Conservation (phyloP, 2,329 filamentous ascomycete species). For the Pestalotiopsis sp. region DNA sequence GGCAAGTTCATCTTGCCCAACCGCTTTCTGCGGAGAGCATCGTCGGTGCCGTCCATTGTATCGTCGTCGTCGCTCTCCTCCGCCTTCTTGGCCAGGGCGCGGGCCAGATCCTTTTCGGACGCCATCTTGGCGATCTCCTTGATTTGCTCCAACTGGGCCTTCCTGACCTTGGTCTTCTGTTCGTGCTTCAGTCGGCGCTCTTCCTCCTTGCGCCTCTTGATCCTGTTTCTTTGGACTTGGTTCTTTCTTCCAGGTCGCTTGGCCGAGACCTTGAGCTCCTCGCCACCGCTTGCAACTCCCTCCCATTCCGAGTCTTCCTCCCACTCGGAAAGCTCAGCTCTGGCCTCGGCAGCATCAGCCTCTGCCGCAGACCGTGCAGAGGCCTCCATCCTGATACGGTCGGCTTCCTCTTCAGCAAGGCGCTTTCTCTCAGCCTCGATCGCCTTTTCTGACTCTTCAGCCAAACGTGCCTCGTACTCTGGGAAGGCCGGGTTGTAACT, state of each 20-base stretch:
- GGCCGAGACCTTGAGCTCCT: slow-evolving; percentile 65
- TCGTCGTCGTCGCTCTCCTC: slow-evolving; percentile 54
- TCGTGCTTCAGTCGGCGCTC: slow-evolving; percentile 79
- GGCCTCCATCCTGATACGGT: slow-evolving; percentile 69
- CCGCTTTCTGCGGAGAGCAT: slow-evolving; percentile 69
- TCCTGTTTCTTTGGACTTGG: slow-evolving; percentile 81
- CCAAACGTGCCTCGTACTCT: slow-evolving; percentile 80
- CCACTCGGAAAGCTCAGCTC: slow-evolving; percentile 68
- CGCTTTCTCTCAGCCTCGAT: slow-evolving; percentile 79
- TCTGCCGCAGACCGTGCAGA: slow-evolving; percentile 72
- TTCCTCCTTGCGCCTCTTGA: slow-evolving; percentile 85
- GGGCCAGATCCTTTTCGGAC: slow-evolving; percentile 56
- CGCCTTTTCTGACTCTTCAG: slow-evolving; percentile 76
- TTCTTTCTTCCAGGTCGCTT: slow-evolving; percentile 88
- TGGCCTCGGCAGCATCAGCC: slow-evolving; percentile 73
- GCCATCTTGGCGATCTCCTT: slow-evolving; percentile 71
- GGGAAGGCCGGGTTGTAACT: slow-evolving; percentile 91
- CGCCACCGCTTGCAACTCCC: slow-evolving; percentile 80
- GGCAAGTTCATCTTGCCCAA: slow-evolving; percentile 77
- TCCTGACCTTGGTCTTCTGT: slow-evolving; percentile 71
- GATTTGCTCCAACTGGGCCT: slow-evolving; percentile 72
- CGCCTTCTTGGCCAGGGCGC: slow-evolving; percentile 43
- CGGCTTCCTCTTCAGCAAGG: slow-evolving; percentile 67
- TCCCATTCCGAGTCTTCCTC: slow-evolving; percentile 94
- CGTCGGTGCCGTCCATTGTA: slow-evolving; percentile 62